These are phyloP conservation scores for Candolleomyces eurysporus DNA, from an alignment of 768 basidiomycete species.

Conservation along the genomic window DNA sequence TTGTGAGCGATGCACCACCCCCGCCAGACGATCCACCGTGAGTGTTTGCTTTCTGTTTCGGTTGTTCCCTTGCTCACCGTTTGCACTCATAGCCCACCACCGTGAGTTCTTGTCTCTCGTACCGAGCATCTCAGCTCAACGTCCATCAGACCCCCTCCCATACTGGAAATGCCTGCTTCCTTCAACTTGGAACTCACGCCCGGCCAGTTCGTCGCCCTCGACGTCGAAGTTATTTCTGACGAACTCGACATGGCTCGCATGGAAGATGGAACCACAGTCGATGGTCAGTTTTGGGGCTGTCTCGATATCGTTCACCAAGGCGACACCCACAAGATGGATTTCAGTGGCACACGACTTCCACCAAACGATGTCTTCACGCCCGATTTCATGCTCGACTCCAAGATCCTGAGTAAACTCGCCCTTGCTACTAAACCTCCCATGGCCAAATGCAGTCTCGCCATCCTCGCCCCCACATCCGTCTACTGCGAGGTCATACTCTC, in stretches of 20 bases:
- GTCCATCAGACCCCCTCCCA: slow-evolving; percentile 54
- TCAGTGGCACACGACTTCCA: slow-evolving; percentile 72
- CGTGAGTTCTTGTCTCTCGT: slow-evolving; percentile 31
- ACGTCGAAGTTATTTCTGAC: slow-evolving; percentile 75
- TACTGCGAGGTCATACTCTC: slow-evolving; percentile 79
- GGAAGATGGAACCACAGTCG: slow-evolving; percentile 86
- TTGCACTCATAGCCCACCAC: slow-evolving; percentile 36
- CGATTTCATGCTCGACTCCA: slow-evolving; percentile 73
- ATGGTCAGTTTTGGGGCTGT: slow-evolving; percentile 87
- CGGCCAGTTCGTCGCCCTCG: slow-evolving; percentile 77
- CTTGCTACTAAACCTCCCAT: slow-evolving; percentile 70
- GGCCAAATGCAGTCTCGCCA: slow-evolving; percentile 74
- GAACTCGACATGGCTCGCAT: slow-evolving; percentile 90
- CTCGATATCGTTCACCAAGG: slow-evolving; percentile 78
- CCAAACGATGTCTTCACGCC: slow-evolving; percentile 56
- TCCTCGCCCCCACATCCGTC: slow-evolving; percentile 69
- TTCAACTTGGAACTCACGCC: slow-evolving; percentile 81
- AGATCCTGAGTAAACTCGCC: slow-evolving; percentile 74
- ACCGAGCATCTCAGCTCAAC: not conserved
- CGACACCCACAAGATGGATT: slow-evolving; percentile 78
- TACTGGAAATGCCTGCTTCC: slow-evolving; percentile 82
- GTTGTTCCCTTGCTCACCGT: slow-evolving; percentile 20
- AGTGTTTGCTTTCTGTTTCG: slow-evolving; percentile 28
- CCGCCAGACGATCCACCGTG: slow-evolving; percentile 84
- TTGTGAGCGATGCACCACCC: slow-evolving; percentile 81